phyloP scores from a whole-genome alignment of 257 asterid genomes.

The Phtheirospermum japonicum region DNA sequence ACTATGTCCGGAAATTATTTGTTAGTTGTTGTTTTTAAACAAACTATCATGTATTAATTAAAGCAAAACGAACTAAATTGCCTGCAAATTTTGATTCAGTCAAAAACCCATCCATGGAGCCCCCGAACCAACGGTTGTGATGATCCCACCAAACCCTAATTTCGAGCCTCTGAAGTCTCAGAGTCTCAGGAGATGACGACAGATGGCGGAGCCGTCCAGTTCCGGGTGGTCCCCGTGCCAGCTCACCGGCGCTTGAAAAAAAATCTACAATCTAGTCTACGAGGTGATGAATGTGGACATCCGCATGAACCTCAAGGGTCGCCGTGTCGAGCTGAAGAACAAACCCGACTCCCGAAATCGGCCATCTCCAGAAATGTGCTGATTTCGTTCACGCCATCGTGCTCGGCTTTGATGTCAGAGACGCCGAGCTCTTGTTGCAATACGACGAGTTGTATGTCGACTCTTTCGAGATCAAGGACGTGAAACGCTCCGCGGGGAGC shows the following conservation, averaged over 20 bases:
- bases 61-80: too few relatives aligned
- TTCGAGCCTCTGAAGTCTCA: neutral
- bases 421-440: neutral
- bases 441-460: neutral
- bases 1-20: too few relatives aligned
- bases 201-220: neutral
- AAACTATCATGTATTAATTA: too few relatives aligned
- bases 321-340: constrained; percentile 12
- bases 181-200: neutral
- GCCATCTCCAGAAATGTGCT: constrained; percentile 5
- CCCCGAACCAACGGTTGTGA: neutral
- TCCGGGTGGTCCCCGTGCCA: constrained; percentile 5
- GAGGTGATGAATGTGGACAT: constrained; percentile 6
- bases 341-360: constrained; percentile 3
- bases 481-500: constrained; percentile 1
- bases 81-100: too few relatives aligned
- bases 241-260: neutral
- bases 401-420: neutral
- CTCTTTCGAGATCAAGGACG: neutral
- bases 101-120: too few relatives aligned
- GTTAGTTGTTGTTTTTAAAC: too few relatives aligned
- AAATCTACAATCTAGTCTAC: neutral
- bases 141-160: neutral
- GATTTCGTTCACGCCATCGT: constrained; percentile 11
- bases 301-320: constrained; percentile 6